phyloP scores from a whole-genome alignment of 257 asterid genomes.

The Plectranthus barbatus region DNA sequence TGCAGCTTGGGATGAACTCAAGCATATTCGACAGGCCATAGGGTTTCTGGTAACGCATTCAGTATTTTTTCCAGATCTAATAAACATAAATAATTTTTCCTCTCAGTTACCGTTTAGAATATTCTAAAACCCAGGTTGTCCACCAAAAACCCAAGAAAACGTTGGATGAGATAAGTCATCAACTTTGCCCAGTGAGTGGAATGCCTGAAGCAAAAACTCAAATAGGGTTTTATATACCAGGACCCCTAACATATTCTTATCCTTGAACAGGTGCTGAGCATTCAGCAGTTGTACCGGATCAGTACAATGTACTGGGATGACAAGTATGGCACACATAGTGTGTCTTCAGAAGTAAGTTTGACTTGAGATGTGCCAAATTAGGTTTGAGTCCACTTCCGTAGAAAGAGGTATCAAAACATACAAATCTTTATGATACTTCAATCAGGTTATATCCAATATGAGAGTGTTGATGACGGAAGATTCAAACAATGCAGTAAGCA shows the following conservation, averaged over 20 bases:
- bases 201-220: conserved; percentile 1
- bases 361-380: conserved; percentile 32
- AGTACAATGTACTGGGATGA: conserved; percentile 99
- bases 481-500: conserved; percentile 85
- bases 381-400: conserved; percentile 24
- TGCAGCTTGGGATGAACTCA: conserved; percentile 94
- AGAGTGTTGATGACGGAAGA: conserved; percentile 94
- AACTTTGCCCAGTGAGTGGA: conserved; percentile 77
- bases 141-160: conserved; percentile 96
- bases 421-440: conserved; percentile 5
- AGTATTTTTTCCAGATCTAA: background rate
- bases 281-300: conserved; percentile 89
- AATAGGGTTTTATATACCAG: background rate
- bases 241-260: conserved; percentile 11
- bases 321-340: conserved; percentile 96
- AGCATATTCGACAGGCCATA: conserved; percentile 97
- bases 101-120: background rate
- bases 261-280: conserved; percentile 69
- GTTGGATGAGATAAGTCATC: conserved; percentile 78
- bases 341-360: conserved; percentile 83
- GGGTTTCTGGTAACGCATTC: conserved; percentile 67
- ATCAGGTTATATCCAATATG: conserved; percentile 90
- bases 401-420: background rate
- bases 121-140: conserved; percentile 48
- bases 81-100: background rate